phyloP scores from a whole-genome alignment of 2,329 filamentous ascomycete genomes.

The Spiromastix sp. region DNA sequence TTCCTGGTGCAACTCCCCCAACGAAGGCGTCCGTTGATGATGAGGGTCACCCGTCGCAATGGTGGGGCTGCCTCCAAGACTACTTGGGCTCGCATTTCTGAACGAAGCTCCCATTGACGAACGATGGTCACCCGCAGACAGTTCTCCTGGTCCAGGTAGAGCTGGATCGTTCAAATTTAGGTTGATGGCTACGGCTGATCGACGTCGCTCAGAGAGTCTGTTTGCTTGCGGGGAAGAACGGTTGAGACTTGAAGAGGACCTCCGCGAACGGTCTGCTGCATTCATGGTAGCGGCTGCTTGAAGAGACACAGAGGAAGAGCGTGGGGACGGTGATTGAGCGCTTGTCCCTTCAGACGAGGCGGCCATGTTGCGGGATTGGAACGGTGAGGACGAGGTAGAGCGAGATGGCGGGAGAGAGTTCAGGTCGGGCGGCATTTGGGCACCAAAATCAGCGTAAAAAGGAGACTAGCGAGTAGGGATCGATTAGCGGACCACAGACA shows the following conservation, averaged over 20 bases:
- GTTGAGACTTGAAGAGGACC: constrained; percentile 25
- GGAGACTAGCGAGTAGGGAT: too few relatives aligned
- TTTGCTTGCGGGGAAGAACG: constrained; percentile 22
- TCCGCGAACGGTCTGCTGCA: constrained; percentile 54
- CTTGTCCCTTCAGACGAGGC: constrained; percentile 25
- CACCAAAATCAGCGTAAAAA: too few relatives aligned
- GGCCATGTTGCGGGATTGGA: constrained; percentile 21
- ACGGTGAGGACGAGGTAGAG: constrained; percentile 30
- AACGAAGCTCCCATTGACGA: constrained; percentile 29
- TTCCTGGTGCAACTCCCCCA: constrained; percentile 41
- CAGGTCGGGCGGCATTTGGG: constrained; percentile 59
- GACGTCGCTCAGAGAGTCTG: constrained; percentile 29
- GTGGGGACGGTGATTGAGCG: constrained; percentile 51
- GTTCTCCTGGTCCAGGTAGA: constrained; percentile 26
- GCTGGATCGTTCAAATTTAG: constrained; percentile 30
- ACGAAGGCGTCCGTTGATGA: constrained; percentile 37
- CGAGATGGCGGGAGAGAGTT: constrained; percentile 57
- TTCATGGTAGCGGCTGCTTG: constrained; percentile 71
- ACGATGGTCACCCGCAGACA: constrained; percentile 26
- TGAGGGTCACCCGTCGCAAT: constrained; percentile 37
- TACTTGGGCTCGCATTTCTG: constrained; percentile 33
- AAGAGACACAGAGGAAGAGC: constrained; percentile 59
- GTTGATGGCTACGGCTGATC: constrained; percentile 31
- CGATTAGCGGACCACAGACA: too few relatives aligned
- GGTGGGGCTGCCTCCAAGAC: constrained; percentile 30